These are phyloP conservation scores for Puccinia polysora DNA, from an alignment of 1,284 basidiomycete species.

Conservation along the genomic window DNA sequence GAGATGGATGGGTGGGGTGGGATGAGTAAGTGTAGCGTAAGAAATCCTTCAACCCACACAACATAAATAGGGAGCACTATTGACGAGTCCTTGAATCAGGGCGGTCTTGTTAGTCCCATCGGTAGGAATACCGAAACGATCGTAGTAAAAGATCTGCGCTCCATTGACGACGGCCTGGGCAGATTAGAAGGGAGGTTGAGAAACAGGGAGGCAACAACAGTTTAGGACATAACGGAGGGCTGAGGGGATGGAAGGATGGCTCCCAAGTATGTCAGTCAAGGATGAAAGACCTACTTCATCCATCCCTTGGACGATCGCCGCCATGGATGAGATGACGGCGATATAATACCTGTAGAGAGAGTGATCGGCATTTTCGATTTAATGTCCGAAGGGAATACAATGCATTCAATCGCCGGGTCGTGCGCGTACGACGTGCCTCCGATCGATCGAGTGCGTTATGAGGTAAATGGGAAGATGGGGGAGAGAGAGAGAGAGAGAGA, in stretches of 20 bases:
- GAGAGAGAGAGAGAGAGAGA: too few relatives aligned
- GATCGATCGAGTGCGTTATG: too few relatives aligned
- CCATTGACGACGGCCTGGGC: conserved; percentile 31
- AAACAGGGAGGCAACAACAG: background rate
- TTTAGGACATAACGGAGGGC: background rate
- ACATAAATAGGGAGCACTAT: conserved; percentile 67
- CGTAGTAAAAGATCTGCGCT: conserved; percentile 36
- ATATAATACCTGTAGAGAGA: conserved; percentile 46
- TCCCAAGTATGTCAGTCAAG: background rate
- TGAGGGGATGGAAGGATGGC: background rate
- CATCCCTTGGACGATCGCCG: conserved; percentile 52
- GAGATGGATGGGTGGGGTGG: background rate
- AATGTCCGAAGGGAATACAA: background rate
- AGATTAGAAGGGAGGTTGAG: background rate
- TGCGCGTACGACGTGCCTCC: too few relatives aligned
- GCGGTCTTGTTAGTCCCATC: conserved; percentile 44
- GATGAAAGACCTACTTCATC: conserved; percentile 47
- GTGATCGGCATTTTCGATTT: background rate
- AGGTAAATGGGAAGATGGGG: background rate
- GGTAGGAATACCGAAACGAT: conserved; percentile 13
- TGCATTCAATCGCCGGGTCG: background rate
- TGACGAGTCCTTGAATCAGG: conserved; percentile 65
- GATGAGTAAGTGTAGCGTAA: too few relatives aligned
- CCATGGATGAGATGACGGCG: conserved; percentile 50
- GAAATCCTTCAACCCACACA: too few relatives aligned